Conservation (phyloP, 2,329 filamentous ascomycete species). For the Waltergamsia citrina region DNA sequence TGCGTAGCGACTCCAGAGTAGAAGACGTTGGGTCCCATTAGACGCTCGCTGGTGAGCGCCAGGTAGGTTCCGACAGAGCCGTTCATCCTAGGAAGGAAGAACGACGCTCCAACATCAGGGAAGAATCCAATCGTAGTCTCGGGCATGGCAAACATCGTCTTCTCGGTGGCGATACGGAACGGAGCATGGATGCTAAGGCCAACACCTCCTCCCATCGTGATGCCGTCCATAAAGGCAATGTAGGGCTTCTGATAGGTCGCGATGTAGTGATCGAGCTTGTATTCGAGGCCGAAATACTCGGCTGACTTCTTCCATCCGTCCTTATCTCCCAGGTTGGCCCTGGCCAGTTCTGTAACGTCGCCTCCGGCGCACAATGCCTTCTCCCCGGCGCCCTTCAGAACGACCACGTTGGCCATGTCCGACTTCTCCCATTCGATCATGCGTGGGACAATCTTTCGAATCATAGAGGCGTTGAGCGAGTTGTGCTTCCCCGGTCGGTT, state of each 20-base stretch:
- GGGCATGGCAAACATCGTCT: conserved; percentile 94
- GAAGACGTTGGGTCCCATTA: conserved; percentile 77
- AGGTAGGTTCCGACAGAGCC: conserved; percentile 86
- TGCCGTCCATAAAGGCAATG: conserved; percentile 91
- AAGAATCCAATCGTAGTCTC: conserved; percentile 99
- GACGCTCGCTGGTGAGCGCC: conserved; percentile 76
- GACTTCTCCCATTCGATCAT: conserved; percentile 93
- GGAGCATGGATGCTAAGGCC: conserved; percentile 91
- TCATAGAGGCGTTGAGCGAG: conserved; percentile 89
- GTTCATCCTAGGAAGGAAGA: conserved; percentile 87
- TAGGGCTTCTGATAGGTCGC: conserved; percentile 91
- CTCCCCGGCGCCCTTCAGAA: conserved; percentile 82
- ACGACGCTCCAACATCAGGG: conserved; percentile 92
- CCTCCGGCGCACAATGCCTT: conserved; percentile 89
- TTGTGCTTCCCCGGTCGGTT: conserved; percentile 91
- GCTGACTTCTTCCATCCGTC: conserved; percentile 66
- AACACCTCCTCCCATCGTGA: conserved; percentile 97
- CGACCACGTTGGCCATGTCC: conserved; percentile 81
- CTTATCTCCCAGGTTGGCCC: conserved; percentile 54
- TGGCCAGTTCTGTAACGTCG: conserved; percentile 73
- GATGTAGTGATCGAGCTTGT: conserved; percentile 91
- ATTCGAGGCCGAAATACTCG: conserved; percentile 91
- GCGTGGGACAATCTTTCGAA: conserved; percentile 82
- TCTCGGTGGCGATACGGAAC: conserved; percentile 92
- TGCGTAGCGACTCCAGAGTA: conserved; percentile 92